Percentiles rank a stretch among this genome's conserved stretches.
Evolutionary conservation across 176 grass and related monocot species (phyloP).

Genomic region (Aegilops umbellulata): DNA sequence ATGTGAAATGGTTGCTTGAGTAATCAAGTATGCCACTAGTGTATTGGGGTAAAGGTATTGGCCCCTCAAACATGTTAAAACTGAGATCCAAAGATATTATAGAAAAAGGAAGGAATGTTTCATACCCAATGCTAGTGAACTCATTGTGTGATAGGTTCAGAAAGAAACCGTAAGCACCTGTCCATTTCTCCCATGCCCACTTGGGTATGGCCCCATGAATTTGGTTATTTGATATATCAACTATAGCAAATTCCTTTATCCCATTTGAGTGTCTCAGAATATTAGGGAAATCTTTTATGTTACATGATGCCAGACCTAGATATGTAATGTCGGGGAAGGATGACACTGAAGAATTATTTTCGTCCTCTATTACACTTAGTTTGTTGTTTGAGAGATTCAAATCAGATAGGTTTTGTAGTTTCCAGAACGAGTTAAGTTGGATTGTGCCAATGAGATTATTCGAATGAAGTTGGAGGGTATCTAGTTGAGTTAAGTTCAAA

Average conservation of each 20-base stretch:
- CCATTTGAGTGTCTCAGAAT: too few species aligned
- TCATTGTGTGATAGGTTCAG: constrained; percentile 52
- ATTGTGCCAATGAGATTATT: constrained; percentile 43
- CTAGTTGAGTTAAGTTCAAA: constrained; percentile 28
- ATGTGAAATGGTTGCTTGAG: not conserved
- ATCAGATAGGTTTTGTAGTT: constrained; percentile 27
- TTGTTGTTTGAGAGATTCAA: constrained; percentile 37
- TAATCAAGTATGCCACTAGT: not conserved
- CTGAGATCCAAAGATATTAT: not conserved
- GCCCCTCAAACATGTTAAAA: not conserved
- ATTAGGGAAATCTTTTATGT: too few species aligned
- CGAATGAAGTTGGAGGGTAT: constrained; percentile 25
- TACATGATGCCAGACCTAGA: constrained; percentile 10
- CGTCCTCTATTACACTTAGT: constrained; percentile 22
- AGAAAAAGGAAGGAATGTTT: not conserved
- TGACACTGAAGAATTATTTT: not conserved
- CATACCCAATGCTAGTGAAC: constrained; percentile 34
- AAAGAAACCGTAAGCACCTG: not conserved
- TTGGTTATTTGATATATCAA: constrained; percentile 60
- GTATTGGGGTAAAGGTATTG: not conserved
- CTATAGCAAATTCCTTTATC: too few species aligned
- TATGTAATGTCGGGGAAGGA: not conserved
- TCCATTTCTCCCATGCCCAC: constrained; percentile 39
- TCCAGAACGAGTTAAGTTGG: constrained; percentile 23
- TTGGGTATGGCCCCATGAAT: constrained; percentile 40